Conservation (phyloP, 1,284 basidiomycete genomes). For the Tilletia walkeri region DNA sequence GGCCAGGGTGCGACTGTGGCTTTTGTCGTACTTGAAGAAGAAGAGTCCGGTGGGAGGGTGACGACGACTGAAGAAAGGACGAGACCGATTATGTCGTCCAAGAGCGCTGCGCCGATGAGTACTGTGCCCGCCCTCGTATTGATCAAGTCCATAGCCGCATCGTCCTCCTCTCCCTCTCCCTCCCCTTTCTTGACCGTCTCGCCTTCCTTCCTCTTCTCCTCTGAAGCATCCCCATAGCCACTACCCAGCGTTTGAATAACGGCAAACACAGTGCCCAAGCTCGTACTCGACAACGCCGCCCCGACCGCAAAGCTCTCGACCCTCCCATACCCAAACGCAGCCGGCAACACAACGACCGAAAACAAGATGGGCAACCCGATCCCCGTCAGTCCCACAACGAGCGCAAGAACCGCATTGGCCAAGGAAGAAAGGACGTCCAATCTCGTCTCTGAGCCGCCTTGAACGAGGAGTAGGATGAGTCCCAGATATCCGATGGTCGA, state of each 20-base stretch:
- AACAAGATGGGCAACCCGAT: no score
- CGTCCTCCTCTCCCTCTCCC: conserved; percentile 14
- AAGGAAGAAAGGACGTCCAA: no score
- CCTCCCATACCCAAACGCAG: conserved; percentile 53
- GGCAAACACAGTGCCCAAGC: conserved; percentile 63
- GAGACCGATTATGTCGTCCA: conserved; percentile 64
- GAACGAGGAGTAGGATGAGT: no score
- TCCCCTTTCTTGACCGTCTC: no score
- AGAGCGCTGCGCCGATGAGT: conserved; percentile 62
- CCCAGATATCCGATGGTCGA: no score
- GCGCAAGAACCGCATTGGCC: no score
- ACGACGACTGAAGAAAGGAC: conserved; percentile 61
- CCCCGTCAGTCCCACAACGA: no score
- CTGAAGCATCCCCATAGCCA: neutral
- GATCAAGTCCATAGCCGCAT: conserved; percentile 53
- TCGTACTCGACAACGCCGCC: conserved; percentile 62
- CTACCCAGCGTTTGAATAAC: conserved; percentile 54
- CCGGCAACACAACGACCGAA: neutral
- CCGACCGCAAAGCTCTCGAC: conserved; percentile 63
- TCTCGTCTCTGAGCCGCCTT: no score
- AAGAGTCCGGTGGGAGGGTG: conserved; percentile 40
- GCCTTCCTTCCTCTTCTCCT: no score
- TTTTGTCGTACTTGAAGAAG: neutral
- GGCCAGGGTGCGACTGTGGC: conserved; percentile 51
- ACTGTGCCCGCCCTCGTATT: conserved; percentile 61